Evolutionary conservation across 176 grass and related monocot genomes (phyloP).

Genomic region (Aegilops sharonensis): DNA sequence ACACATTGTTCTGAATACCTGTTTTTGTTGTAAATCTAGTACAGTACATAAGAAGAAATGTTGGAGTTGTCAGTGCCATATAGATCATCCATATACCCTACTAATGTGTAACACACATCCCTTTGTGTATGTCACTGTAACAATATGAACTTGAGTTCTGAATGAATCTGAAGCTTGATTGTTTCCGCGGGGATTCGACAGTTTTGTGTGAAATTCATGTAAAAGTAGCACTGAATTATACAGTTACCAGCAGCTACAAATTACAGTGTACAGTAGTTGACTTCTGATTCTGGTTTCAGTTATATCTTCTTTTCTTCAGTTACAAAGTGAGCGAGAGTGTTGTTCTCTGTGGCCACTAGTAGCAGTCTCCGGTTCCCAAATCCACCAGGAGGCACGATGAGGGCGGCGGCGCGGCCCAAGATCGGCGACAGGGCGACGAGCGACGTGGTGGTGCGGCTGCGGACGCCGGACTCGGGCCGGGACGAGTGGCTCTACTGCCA

Average conservation of each 20-base stretch:
- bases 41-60: constrained; percentile 6
- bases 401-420: constrained; percentile 19
- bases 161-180: background rate
- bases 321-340: background rate
- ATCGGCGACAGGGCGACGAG: constrained; percentile 73
- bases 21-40: constrained; percentile 13
- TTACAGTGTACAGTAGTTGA: background rate
- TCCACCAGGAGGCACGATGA: background rate
- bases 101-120: background rate
- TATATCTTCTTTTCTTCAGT: background rate
- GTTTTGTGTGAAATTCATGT: background rate
- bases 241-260: background rate
- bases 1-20: background rate
- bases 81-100: background rate
- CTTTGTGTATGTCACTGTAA: background rate
- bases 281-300: background rate
- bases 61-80: background rate
- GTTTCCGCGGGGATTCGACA: background rate
- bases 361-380: constrained; percentile 7
- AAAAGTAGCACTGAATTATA: background rate
- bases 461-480: constrained; percentile 65
- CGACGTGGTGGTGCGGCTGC: constrained; percentile 88
- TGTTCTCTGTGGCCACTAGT: background rate
- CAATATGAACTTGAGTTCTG: background rate
- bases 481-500: constrained; percentile 97